Percentiles rank a stretch among this genome's conserved stretches.
phyloP scores from a whole-genome alignment of 78 protist species.

The Guillardia theta region DNA sequence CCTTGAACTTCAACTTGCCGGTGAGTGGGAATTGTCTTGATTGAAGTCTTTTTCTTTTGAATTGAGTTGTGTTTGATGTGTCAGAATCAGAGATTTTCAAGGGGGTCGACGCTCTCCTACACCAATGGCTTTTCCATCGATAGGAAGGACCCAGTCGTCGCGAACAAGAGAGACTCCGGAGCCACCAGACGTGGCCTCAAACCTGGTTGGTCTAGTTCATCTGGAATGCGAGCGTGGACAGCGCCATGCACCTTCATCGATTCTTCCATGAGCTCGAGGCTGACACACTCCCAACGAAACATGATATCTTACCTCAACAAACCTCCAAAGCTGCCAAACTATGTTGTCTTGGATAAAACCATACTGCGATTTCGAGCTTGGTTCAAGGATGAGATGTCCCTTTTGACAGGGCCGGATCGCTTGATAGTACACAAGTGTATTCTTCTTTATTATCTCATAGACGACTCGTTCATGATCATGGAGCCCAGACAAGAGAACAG shows the following conservation, averaged over 20 bases:
- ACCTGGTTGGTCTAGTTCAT: background rate
- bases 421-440: background rate
- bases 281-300: background rate
- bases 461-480: conserved; percentile 51
- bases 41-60: background rate
- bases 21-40: background rate
- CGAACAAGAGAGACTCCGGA: background rate
- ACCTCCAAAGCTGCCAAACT: background rate
- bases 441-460: conserved; percentile 46
- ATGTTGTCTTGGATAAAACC: background rate
- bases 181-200: background rate
- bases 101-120: too few relatives aligned
- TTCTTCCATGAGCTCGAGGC: background rate
- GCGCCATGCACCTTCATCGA: background rate
- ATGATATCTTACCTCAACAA: background rate
- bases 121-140: background rate
- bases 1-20: background rate
- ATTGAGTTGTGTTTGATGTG: too few relatives aligned
- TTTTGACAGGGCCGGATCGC: background rate
- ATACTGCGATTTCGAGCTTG: background rate
- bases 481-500: conserved; percentile 55
- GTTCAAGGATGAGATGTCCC: background rate
- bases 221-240: background rate
- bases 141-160: background rate
- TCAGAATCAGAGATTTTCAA: too few relatives aligned